Percentiles rank a stretch among this genome's conserved stretches.
Evolutionary conservation across 2,329 filamentous ascomycete species (phyloP).

Genomic region (Lachnellula hyalina): DNA sequence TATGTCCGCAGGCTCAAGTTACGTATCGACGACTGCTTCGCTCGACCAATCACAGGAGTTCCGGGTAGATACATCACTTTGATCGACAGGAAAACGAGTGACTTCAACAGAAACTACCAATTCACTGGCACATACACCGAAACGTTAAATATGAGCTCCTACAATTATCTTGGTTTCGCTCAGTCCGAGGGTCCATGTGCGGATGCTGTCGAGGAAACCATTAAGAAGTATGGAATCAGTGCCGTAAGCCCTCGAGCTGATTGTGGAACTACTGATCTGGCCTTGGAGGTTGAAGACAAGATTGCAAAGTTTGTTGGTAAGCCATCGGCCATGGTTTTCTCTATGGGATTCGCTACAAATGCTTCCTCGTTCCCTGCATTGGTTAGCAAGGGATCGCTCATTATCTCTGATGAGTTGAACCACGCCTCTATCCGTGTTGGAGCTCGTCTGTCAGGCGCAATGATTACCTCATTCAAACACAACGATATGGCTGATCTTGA

Average conservation of each 20-base stretch:
- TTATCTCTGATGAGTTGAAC: constrained; percentile 96
- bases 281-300: constrained; percentile 82
- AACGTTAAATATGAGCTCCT: constrained; percentile 97
- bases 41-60: constrained; percentile 85
- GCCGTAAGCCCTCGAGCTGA: constrained; percentile 78
- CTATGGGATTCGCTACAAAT: constrained; percentile 98
- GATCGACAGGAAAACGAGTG: constrained; percentile 82
- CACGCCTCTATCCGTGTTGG: constrained; percentile 97
- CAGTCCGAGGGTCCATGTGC: constrained; percentile 96
- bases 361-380: constrained; percentile 87
- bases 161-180: constrained; percentile 98
- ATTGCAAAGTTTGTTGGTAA: constrained; percentile 92
- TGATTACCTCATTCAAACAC: constrained; percentile 96
- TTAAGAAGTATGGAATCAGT: constrained; percentile 80
- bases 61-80: constrained; percentile 91
- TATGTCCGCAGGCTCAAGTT: constrained; percentile 90
- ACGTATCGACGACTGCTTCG: constrained; percentile 95
- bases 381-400: constrained; percentile 85
- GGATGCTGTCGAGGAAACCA: constrained; percentile 80
- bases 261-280: constrained; percentile 79
- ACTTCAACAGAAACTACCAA: constrained; percentile 87
- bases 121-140: constrained; percentile 87
- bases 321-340: constrained; percentile 92
- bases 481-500: constrained; percentile 92
- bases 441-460: constrained; percentile 86